Conservation (phyloP, 768 basidiomycete genomes). For the Lyophyllum semitale region DNA sequence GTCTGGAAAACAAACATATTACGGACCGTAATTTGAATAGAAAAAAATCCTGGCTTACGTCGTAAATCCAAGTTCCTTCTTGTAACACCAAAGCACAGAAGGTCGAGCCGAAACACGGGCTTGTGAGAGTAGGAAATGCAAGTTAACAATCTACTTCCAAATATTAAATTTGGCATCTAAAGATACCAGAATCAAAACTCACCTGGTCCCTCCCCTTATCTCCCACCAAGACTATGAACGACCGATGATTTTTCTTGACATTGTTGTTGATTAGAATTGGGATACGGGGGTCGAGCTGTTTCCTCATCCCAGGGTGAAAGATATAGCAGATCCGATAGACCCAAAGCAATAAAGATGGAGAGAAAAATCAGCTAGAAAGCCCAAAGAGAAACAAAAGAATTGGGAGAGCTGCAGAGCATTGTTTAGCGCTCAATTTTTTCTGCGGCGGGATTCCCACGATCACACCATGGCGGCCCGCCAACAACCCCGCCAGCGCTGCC, state of each 20-base stretch:
- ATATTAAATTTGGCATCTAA: not conserved
- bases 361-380: not conserved
- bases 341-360: not conserved
- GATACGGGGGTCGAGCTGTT: constrained; percentile 91
- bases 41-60: constrained; percentile 53
- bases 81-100: constrained; percentile 97
- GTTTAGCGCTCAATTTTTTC: not conserved
- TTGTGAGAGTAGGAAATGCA: constrained; percentile 94
- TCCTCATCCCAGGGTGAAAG: constrained; percentile 54
- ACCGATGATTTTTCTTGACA: constrained; percentile 90
- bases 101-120: constrained; percentile 86
- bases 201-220: constrained; percentile 93
- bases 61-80: constrained; percentile 96
- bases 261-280: constrained; percentile 91
- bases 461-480: not conserved
- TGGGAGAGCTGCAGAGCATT: not conserved
- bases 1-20: constrained; percentile 42
- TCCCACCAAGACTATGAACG: constrained; percentile 95
- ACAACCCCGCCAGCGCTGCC: not conserved
- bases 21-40: not conserved
- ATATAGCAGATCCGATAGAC: not conserved
- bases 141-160: constrained; percentile 75
- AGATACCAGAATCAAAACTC: constrained; percentile 18
- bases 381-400: not conserved
- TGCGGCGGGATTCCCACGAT: not conserved